Evolutionary conservation across 352 stramenopile genomes (phyloP).

Genomic region (Pseudoperonospora humuli): DNA sequence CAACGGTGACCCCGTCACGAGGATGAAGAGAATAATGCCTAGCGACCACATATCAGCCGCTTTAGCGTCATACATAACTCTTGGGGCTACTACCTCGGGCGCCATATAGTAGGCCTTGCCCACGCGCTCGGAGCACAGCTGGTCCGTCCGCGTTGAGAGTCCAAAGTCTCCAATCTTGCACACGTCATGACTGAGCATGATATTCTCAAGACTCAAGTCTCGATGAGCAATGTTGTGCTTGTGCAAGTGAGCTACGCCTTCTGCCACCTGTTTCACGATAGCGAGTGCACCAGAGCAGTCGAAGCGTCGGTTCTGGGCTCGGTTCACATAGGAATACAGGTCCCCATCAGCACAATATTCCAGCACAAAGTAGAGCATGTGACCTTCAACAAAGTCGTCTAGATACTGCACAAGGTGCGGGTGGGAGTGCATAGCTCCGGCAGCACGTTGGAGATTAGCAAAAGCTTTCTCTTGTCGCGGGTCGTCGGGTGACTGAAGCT

Average conservation of each 20-base stretch:
- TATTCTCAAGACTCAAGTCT: slow-evolving; percentile 39
- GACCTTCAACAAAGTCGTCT: slow-evolving; percentile 36
- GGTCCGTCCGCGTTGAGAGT: slow-evolving; percentile 14
- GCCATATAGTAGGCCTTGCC: slow-evolving; percentile 41
- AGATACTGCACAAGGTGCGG: slow-evolving; percentile 37
- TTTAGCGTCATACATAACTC: slow-evolving; percentile 24
- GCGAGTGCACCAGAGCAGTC: slow-evolving; percentile 8
- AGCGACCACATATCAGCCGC: slow-evolving; percentile 48
- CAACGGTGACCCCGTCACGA: slow-evolving; percentile 24
- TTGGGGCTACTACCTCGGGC: slow-evolving; percentile 27
- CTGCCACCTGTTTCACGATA: slow-evolving; percentile 21
- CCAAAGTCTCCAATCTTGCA: slow-evolving; percentile 50
- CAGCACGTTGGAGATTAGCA: slow-evolving; percentile 20
- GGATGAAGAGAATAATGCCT: slow-evolving; percentile 29
- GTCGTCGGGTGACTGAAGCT: slow-evolving; percentile 28
- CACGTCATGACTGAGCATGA: slow-evolving; percentile 19
- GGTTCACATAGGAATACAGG: slow-evolving; percentile 22
- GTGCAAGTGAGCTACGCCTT: slow-evolving; percentile 22
- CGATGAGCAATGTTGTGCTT: slow-evolving; percentile 21
- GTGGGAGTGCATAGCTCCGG: too few relatives aligned
- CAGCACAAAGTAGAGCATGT: slow-evolving; percentile 42
- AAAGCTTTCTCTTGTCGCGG: slow-evolving; percentile 39
- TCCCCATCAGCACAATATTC: slow-evolving; percentile 32
- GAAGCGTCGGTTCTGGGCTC: slow-evolving; percentile 11
- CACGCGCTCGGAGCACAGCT: slow-evolving; percentile 11